Evolutionary conservation across 192 early-diverging fungal genomes (phyloP), one percentile per base, ranked within the genome.

Genomic region (Podochytrium sp.): DNA sequence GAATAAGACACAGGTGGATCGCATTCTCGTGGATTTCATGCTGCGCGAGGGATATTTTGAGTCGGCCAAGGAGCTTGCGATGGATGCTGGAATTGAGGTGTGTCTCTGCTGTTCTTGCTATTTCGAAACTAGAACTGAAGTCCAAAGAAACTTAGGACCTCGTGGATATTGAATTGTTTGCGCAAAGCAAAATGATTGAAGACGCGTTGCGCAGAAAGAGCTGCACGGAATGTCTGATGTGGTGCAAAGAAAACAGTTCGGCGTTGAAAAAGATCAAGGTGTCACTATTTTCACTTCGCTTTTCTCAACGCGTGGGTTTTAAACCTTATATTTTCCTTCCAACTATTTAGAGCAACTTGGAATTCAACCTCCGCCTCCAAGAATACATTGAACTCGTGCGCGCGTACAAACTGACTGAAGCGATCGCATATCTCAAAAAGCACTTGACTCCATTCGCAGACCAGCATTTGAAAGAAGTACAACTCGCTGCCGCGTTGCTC

Each of bases 341-440:
- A n/a, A n/a, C n/a, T n/a, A n/a, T n/a, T n/a, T n/a, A 99, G 92
- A 98, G 95, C 79, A 90, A 93, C 6, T 80, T 99, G 43, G 98
- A 99, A 79, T 99, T 99, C 84, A 92, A 97, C 74, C 85, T 98
- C 65, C 88, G 95, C 0, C 71, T 97, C 41, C 97, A 98, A 81
- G 98, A 99, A 78, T 95, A 91, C 78, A 89, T 99, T 39, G 96
- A 99, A 73, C 85, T 97, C 49, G 90, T 89, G 2, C 84, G 94
- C 29, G 84, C 67, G 10, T 79, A 84, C 25, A 86, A 90, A 30
- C 78, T 78, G 14, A 64, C 78, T 27, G 93, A 91, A 4, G 97
- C 96, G 0, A 93, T 99, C 53, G 76, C 73, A 5, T 98, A 99
- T 78, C 87, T 93, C 12, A 89, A 91, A 51, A 97, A 96, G 80